phyloP scores from a whole-genome alignment of 2,329 filamentous ascomycete species.

The Lecanicillium sp. region DNA sequence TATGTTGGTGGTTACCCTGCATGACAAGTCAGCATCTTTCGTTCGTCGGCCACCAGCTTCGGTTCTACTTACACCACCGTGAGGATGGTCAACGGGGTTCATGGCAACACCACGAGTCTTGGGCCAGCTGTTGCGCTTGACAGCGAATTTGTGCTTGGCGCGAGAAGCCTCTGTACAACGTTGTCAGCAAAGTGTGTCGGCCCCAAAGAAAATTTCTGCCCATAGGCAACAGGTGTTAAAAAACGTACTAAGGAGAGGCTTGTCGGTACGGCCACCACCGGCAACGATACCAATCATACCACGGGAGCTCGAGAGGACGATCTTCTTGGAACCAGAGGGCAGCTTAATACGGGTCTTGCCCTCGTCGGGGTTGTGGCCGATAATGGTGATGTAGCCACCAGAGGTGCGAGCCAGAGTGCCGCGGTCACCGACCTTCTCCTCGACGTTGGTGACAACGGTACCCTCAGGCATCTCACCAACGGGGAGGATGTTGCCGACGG shows the following conservation, averaged over 20 bases:
- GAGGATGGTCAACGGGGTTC: conserved; percentile 99
- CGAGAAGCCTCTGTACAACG: conserved; percentile 77
- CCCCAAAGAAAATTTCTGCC: not conserved
- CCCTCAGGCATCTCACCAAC: conserved; percentile 93
- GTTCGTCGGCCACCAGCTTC: conserved; percentile 1
- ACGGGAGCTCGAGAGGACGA: conserved; percentile 82
- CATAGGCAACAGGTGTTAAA: not conserved
- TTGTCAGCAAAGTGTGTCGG: conserved; percentile 28
- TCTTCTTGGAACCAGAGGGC: conserved; percentile 97
- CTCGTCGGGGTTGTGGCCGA: conserved; percentile 97
- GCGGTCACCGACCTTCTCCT: conserved; percentile 98
- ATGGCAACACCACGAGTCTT: conserved; percentile 99
- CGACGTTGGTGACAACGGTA: conserved; percentile 98
- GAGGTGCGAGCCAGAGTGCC: conserved; percentile 93
- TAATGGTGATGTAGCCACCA: conserved; percentile 98
- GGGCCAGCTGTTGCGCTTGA: conserved; percentile 99
- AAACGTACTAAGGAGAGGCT: conserved; percentile 84
- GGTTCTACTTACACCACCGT: conserved; percentile 66
- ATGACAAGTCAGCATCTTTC: conserved; percentile 32
- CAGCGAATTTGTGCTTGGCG: conserved; percentile 99
- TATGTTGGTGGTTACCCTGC: conserved; percentile 99
- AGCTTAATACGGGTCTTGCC: conserved; percentile 99
- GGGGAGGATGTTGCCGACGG: conserved; percentile 95
- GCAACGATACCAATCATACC: conserved; percentile 99
- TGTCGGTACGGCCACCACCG: conserved; percentile 98